These are phyloP conservation scores for Amaranthus cruentus DNA, from an alignment of 148 eudicot species.

Conservation along the genomic window DNA sequence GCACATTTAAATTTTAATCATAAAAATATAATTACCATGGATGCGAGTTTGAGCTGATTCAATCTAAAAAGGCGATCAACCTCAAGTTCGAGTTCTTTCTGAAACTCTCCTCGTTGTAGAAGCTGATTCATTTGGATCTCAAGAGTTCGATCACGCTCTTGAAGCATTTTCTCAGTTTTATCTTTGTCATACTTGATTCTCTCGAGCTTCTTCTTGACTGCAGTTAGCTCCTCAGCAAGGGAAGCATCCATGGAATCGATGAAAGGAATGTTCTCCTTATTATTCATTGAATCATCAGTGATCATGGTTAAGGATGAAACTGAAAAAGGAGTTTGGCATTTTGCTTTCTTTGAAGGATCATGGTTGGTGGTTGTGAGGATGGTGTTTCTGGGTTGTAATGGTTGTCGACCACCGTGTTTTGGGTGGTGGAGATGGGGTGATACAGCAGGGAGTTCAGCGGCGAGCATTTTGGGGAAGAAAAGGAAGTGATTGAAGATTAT, in stretches of 20 bases:
- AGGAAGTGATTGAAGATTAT: neutral
- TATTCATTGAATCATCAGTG: neutral
- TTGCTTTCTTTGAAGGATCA: neutral
- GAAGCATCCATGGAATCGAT: constrained; percentile 46
- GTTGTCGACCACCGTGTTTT: constrained; percentile 32
- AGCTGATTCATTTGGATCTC: constrained; percentile 50
- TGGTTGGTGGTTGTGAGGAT: neutral
- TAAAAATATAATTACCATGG: constrained; percentile 26
- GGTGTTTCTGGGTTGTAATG: constrained; percentile 43
- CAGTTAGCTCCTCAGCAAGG: constrained; percentile 71
- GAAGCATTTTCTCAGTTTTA: constrained; percentile 50
- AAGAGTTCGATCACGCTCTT: constrained; percentile 40
- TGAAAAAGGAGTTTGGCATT: neutral
- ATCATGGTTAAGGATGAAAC: neutral
- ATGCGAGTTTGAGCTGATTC: constrained; percentile 58
- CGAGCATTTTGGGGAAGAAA: constrained; percentile 27
- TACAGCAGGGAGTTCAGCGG: constrained; percentile 15
- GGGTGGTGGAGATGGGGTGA: constrained; percentile 16
- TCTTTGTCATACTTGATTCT: constrained; percentile 60
- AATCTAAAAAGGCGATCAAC: constrained; percentile 74
- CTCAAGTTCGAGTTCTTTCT: constrained; percentile 66
- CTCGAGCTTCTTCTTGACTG: constrained; percentile 53
- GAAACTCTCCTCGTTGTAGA: constrained; percentile 49
- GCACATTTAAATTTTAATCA: neutral
- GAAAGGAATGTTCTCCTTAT: constrained; percentile 45